A percentile compares a stretch with the other conserved stretches of the same genome.
These are phyloP conservation scores for Debaryomycetaceae sp. DNA, from an alignment of 1,139 yeast species.

Conservation along the genomic window DNA sequence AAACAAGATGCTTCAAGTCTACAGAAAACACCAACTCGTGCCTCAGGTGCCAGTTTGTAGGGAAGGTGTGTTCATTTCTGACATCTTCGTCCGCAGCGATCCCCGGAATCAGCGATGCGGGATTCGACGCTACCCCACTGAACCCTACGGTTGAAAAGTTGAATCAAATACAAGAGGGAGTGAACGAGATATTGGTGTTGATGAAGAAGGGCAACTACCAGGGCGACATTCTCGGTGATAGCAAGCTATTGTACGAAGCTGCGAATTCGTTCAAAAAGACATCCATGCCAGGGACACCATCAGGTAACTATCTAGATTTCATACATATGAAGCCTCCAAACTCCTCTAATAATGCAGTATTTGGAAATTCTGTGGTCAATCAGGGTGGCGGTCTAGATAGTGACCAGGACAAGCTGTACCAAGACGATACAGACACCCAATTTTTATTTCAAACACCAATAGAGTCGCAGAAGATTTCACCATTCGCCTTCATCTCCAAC, in stretches of 20 bases:
- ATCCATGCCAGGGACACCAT: conserved; percentile 4
- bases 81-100: conserved; percentile 12
- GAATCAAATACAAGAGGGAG: conserved; percentile 30
- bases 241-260: conserved; percentile 25
- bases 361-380: neutral
- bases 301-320: neutral
- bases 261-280: conserved; percentile 22
- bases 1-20: conserved; percentile 59
- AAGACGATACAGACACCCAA: conserved; percentile 9
- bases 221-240: conserved; percentile 17
- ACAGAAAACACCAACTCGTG: conserved; percentile 46
- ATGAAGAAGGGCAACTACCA: conserved; percentile 13
- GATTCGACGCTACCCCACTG: neutral
- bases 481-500: conserved; percentile 45
- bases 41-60: conserved; percentile 53
- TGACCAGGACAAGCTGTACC: conserved; percentile 4
- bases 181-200: conserved; percentile 27
- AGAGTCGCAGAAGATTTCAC: conserved; percentile 43
- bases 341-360: neutral
- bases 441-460: conserved; percentile 40
- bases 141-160: conserved; percentile 11
- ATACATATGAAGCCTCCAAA: neutral
- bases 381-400: conserved; percentile 1
- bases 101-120: neutral
- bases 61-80: conserved; percentile 51